phyloP scores from a whole-genome alignment of 768 basidiomycete species.

The Serendipita sp. region DNA sequence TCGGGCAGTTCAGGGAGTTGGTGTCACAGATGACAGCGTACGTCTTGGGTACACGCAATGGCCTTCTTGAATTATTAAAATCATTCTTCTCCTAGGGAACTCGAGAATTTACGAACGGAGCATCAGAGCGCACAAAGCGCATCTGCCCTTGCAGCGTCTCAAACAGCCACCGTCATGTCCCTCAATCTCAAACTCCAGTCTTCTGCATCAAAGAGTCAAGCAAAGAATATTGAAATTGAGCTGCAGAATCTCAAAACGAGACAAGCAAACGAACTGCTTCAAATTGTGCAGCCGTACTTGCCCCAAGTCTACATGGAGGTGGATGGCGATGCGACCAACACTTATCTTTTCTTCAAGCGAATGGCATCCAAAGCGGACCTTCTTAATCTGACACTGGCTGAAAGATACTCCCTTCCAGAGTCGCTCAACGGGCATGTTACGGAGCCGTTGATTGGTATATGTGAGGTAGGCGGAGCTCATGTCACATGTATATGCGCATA shows the following conservation, averaged over 20 bases:
- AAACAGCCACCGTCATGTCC: conserved; percentile 86
- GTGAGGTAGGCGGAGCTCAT: conserved; percentile 46
- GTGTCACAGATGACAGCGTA: conserved; percentile 72
- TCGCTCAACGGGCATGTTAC: conserved; percentile 68
- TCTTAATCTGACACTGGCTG: conserved; percentile 66
- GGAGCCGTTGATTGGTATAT: conserved; percentile 81
- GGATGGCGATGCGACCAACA: conserved; percentile 76
- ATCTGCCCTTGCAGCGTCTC: conserved; percentile 66
- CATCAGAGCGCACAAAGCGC: conserved; percentile 74
- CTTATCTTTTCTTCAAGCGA: conserved; percentile 86
- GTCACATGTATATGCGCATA: not conserved
- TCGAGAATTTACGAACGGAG: conserved; percentile 66
- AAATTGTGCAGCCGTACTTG: conserved; percentile 79
- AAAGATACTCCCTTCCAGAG: conserved; percentile 70
- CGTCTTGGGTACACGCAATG: conserved; percentile 13
- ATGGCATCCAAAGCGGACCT: conserved; percentile 75
- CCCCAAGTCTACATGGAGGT: conserved; percentile 80
- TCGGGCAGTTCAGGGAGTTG: conserved; percentile 82
- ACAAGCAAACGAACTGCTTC: conserved; percentile 64
- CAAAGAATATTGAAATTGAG: conserved; percentile 78
- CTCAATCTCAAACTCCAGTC: conserved; percentile 90
- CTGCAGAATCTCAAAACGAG: conserved; percentile 68
- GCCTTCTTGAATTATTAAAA: not conserved
- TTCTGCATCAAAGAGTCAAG: conserved; percentile 78
- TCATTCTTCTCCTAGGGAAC: conserved; percentile 40